Evolutionary conservation across 2,329 filamentous ascomycete genomes (phyloP).

Genomic region (Aspergillus quadrilineatus): DNA sequence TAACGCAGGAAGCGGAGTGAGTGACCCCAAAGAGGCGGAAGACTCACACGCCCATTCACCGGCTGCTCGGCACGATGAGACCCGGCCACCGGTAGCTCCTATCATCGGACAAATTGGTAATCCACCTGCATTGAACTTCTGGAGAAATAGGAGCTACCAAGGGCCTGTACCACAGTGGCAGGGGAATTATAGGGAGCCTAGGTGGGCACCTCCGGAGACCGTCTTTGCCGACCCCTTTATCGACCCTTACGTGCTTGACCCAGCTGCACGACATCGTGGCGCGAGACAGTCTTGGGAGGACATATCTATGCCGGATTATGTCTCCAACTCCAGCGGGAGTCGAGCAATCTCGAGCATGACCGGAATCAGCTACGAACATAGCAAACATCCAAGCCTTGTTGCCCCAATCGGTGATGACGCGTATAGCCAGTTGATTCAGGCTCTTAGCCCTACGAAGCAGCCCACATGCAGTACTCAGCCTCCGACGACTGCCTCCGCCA

Average conservation of each 20-base stretch:
- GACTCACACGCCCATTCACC: constrained; percentile 67
- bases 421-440: constrained; percentile 38
- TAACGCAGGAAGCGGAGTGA: constrained; percentile 24
- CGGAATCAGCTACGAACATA: constrained; percentile 43
- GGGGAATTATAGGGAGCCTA: constrained; percentile 24
- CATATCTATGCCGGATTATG: constrained; percentile 51
- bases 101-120: constrained; percentile 21
- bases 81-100: constrained; percentile 20
- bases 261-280: constrained; percentile 29
- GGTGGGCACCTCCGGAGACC: constrained; percentile 31
- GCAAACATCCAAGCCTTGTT: constrained; percentile 39
- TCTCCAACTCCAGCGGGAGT: constrained; percentile 42
- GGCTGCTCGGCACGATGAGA: constrained; percentile 35
- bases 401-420: constrained; percentile 38
- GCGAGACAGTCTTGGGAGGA: constrained; percentile 45
- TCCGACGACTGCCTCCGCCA: constrained; percentile 33
- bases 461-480: constrained; percentile 29
- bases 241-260: constrained; percentile 36
- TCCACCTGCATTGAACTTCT: constrained; percentile 26
- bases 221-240: constrained; percentile 43
- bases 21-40: constrained; percentile 46
- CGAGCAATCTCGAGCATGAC: constrained; percentile 43
- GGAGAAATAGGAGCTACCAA: constrained; percentile 34
- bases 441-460: constrained; percentile 38
- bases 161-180: constrained; percentile 28